These are phyloP conservation scores for Morella rubra DNA, from an alignment of 306 rosid genomes.

Conservation along the genomic window DNA sequence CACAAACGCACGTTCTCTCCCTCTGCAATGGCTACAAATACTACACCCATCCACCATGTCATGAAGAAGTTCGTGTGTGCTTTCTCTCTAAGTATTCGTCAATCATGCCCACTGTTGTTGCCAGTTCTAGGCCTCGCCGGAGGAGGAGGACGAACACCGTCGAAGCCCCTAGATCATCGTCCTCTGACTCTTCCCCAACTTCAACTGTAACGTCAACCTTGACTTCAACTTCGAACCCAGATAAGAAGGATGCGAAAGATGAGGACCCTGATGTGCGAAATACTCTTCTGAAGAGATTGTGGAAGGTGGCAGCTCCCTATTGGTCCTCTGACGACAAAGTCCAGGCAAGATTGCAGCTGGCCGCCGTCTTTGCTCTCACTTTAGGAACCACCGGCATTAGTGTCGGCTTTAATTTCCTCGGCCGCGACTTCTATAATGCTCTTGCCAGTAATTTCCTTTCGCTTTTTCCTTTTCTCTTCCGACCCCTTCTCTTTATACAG, in stretches of 20 bases:
- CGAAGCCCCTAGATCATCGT: not conserved
- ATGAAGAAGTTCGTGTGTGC: not conserved
- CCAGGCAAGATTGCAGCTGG: slow-evolving; percentile 78
- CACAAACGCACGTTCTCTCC: not conserved
- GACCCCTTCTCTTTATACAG: slow-evolving; percentile 4
- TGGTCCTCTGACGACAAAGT: slow-evolving; percentile 81
- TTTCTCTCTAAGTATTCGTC: not conserved
- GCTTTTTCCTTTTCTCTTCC: not conserved
- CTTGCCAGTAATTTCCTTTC: slow-evolving; percentile 70
- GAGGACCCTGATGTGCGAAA: slow-evolving; percentile 55
- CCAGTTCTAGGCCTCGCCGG: no score
- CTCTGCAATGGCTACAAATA: not conserved
- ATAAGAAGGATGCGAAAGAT: slow-evolving; percentile 28
- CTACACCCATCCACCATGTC: not conserved
- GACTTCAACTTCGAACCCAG: not conserved
- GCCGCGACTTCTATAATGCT: slow-evolving; percentile 92
- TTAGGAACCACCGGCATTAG: slow-evolving; percentile 91
- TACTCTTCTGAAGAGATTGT: slow-evolving; percentile 63
- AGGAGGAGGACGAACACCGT: not conserved
- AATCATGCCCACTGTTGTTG: not conserved
- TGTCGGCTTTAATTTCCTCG: slow-evolving; percentile 89
- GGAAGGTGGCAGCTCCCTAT: slow-evolving; percentile 97
- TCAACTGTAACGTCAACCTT: not conserved
- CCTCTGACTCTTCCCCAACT: slow-evolving; percentile 1
- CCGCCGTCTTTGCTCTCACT: slow-evolving; percentile 82